Percentiles rank a stretch among this genome's conserved stretches.
These are phyloP conservation scores for Saksenaea vasiformis DNA, from an alignment of 371 early-diverging fungal genomes.

Conservation along the genomic window DNA sequence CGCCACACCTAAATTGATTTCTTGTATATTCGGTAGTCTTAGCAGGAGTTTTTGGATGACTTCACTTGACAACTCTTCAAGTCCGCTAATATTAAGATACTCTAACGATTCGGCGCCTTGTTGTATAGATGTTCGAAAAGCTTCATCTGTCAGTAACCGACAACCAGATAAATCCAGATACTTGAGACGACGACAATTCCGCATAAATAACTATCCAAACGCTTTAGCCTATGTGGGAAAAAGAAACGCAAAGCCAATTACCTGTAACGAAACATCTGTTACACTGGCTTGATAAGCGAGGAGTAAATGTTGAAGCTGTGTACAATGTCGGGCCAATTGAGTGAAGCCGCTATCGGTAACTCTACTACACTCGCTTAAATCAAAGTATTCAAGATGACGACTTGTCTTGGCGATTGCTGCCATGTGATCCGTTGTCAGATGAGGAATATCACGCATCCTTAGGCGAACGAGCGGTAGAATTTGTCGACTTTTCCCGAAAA, in stretches of 20 bases:
- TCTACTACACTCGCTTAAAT: conserved; percentile 44
- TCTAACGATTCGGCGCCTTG: conserved; percentile 5
- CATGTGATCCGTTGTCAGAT: conserved; percentile 34
- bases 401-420: conserved; percentile 21
- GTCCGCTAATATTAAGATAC: conserved; percentile 24
- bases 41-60: conserved; percentile 17
- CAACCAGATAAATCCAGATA: conserved; percentile 29
- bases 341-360: conserved; percentile 27
- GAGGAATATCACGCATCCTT: conserved; percentile 42
- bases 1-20: conserved; percentile 30
- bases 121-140: conserved; percentile 15
- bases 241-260: conserved; percentile 2
- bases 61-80: conserved; percentile 22
- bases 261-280: conserved; percentile 38
- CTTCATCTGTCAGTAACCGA: conserved; percentile 21
- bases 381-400: conserved; percentile 21
- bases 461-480: conserved; percentile 16
- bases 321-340: conserved; percentile 28
- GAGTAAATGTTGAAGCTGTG: conserved; percentile 20
- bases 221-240: background rate
- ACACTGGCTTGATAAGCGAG: conserved; percentile 43
- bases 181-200: conserved; percentile 14
- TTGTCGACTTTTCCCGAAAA: conserved; percentile 10
- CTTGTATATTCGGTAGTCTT: conserved; percentile 16
- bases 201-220: conserved; percentile 11